phyloP scores from a whole-genome alignment of 2,329 filamentous ascomycete genomes.

The Lecanicillium sp. region DNA sequence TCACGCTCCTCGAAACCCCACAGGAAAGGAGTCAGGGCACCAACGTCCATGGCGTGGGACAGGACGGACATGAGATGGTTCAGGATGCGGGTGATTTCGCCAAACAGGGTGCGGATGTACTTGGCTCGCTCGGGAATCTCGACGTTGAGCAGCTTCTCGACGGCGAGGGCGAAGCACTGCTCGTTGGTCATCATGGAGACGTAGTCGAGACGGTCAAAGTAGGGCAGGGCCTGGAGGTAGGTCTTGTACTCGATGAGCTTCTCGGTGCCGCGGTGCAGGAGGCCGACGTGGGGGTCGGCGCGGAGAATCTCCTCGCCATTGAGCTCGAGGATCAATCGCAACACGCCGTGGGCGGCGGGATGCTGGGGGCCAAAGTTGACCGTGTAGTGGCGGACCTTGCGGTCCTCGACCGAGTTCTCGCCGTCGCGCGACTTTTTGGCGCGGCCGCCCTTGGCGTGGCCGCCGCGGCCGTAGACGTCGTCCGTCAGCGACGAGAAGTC shows the following conservation, averaged over 20 bases:
- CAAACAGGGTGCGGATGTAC: constrained; percentile 94
- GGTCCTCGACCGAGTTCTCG: constrained; percentile 45
- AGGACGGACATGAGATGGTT: constrained; percentile 98
- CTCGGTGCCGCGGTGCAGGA: constrained; percentile 95
- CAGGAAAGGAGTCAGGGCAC: constrained; percentile 93
- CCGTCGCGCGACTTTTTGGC: constrained; percentile 38
- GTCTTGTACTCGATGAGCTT: constrained; percentile 99
- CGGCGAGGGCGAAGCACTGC: constrained; percentile 90
- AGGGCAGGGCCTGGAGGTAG: constrained; percentile 94
- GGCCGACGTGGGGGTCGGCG: constrained; percentile 90
- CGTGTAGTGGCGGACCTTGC: constrained; percentile 97
- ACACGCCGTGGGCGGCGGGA: constrained; percentile 94
- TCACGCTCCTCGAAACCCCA: constrained; percentile 99
- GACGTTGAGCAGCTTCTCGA: constrained; percentile 96
- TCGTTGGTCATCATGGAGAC: constrained; percentile 99
- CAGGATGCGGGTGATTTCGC: constrained; percentile 84
- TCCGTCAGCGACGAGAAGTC: constrained; percentile 48
- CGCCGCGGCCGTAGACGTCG: constrained; percentile 41
- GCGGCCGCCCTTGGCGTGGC: constrained; percentile 29
- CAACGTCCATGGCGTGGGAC: constrained; percentile 98
- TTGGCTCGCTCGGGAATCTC: constrained; percentile 94
- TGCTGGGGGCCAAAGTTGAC: constrained; percentile 99
- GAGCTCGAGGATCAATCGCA: constrained; percentile 94
- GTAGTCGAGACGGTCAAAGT: constrained; percentile 98
- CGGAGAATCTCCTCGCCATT: constrained; percentile 97